Evolutionary conservation across 495 filamentous ascomycete genomes (phyloP).

Genomic region (Penicillium nucicola): DNA sequence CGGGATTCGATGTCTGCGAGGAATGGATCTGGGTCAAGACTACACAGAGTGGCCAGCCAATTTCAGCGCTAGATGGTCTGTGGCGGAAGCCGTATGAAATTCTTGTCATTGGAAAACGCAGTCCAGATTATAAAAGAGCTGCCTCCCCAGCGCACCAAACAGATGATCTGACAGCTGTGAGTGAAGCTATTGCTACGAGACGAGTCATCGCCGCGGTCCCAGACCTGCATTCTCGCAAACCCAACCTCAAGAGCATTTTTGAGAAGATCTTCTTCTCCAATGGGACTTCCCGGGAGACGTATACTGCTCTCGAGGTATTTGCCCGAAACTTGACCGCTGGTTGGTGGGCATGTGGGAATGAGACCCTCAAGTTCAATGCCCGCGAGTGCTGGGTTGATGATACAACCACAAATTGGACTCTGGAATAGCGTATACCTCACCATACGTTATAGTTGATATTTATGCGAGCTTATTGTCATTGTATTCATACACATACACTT

Average conservation of each 20-base stretch:
- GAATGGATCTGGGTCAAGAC: constrained; percentile 95
- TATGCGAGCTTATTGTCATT: no score
- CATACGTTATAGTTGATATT: no score
- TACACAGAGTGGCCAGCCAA: constrained; percentile 65
- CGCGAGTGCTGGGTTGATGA: constrained; percentile 58
- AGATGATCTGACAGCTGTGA: constrained; percentile 8
- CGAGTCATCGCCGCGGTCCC: constrained; percentile 76
- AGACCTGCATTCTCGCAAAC: constrained; percentile 90
- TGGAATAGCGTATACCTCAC: background rate
- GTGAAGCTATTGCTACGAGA: constrained; percentile 27
- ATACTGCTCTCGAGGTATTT: constrained; percentile 80
- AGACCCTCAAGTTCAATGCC: constrained; percentile 77
- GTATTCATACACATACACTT: no score
- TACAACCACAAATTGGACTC: background rate
- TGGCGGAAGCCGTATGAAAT: constrained; percentile 89
- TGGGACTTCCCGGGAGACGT: constrained; percentile 23
- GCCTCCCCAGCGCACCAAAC: background rate
- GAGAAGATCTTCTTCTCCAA: constrained; percentile 43
- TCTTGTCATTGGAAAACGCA: constrained; percentile 62
- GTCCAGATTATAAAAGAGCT: background rate
- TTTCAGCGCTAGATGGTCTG: constrained; percentile 61
- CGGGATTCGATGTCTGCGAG: constrained; percentile 63
- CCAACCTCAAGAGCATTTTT: constrained; percentile 59
- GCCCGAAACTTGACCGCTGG: constrained; percentile 79
- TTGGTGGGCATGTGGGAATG: constrained; percentile 89